Conservation (phyloP, 495 filamentous ascomycete genomes). For the Pseudotulostoma volvatum region DNA sequence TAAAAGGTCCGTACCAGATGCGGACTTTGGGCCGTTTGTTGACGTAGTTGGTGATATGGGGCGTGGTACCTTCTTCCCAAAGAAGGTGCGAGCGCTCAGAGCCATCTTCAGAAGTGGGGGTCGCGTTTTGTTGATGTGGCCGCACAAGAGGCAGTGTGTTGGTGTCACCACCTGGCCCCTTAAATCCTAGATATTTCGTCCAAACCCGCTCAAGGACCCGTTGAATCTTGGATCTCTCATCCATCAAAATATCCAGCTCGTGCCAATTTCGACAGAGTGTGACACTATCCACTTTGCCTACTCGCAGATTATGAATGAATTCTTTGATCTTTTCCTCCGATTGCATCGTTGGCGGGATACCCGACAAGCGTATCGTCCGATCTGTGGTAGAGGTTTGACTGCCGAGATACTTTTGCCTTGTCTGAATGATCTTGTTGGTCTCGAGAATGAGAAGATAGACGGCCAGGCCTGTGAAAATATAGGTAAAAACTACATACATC, state of each 20-base stretch:
- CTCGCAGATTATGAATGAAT: constrained; percentile 70
- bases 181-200: constrained; percentile 49
- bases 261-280: constrained; percentile 80
- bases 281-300: constrained; percentile 87
- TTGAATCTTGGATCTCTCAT: constrained; percentile 44
- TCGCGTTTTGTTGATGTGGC: constrained; percentile 20
- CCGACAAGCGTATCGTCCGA: constrained; percentile 79
- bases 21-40: constrained; percentile 48
- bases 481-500: constrained; percentile 84
- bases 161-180: constrained; percentile 28
- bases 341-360: constrained; percentile 64
- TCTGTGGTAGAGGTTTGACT: constrained; percentile 88
- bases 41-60: constrained; percentile 22
- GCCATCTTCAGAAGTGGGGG: constrained; percentile 23
- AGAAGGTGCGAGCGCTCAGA: constrained; percentile 38
- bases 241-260: constrained; percentile 60
- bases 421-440: constrained; percentile 65
- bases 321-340: constrained; percentile 73
- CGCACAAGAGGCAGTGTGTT: constrained; percentile 35
- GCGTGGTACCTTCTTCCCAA: constrained; percentile 18
- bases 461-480: constrained; percentile 68
- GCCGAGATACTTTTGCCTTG: constrained; percentile 82
- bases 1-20: constrained; percentile 67
- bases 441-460: constrained; percentile 71
- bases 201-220: constrained; percentile 72